Conservation (phyloP, 352 stramenopile species). For the Phytophthora boehmeriae region DNA sequence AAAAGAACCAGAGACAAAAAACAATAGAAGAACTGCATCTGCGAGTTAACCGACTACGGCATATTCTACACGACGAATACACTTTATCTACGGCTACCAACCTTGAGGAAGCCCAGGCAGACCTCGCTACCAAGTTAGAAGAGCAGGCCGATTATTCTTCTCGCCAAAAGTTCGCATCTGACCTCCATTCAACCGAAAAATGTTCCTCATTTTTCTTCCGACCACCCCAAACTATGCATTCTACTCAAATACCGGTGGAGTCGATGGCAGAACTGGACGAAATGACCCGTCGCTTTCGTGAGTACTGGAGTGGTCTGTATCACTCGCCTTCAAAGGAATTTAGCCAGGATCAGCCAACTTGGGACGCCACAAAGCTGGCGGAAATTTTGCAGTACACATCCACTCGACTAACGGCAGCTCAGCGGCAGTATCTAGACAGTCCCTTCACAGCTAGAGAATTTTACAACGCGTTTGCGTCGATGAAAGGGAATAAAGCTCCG, state of each 20-base stretch:
- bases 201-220: conserved; percentile 1
- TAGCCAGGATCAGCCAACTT: not conserved
- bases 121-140: not conserved
- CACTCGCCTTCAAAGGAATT: not conserved
- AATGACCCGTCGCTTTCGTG: not conserved
- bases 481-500: not conserved
- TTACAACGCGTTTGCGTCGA: not conserved
- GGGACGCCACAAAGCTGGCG: not conserved
- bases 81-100: too few relatives aligned
- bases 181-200: not conserved
- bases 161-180: not conserved
- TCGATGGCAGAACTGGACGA: not conserved
- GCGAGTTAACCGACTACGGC: not conserved
- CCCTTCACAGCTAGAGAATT: not conserved
- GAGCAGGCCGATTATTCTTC: not conserved
- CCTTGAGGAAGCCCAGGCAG: not conserved
- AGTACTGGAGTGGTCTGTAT: not conserved
- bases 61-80: not conserved
- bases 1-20: not conserved
- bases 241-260: not conserved
- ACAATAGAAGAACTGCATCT: not conserved
- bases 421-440: not conserved
- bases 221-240: not conserved
- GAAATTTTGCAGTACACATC: not conserved
- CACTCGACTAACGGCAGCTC: not conserved